Conservation (phyloP, 306 rosid genomes). For the Echinosophora koreensis region DNA sequence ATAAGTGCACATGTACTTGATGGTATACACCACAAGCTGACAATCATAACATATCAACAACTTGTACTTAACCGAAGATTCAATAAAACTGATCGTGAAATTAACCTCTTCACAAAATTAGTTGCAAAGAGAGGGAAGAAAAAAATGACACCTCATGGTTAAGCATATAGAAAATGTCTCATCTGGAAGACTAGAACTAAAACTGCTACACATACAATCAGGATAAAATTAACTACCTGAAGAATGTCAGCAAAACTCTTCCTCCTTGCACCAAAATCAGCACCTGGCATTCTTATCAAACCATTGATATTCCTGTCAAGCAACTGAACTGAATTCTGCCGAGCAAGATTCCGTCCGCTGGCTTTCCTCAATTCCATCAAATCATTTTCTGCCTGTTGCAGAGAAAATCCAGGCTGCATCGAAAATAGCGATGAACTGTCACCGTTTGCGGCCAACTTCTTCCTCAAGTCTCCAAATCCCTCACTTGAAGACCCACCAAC, state of each 20-base stretch:
- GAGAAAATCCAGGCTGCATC: constrained; percentile 73
- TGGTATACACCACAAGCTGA: constrained; percentile 12
- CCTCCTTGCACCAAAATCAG: constrained; percentile 78
- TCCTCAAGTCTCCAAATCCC: constrained; percentile 77
- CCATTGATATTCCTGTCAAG: constrained; percentile 60
- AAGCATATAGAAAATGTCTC: constrained; percentile 1
- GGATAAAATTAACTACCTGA: constrained; percentile 63
- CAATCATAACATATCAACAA: background rate
- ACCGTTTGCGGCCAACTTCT: constrained; percentile 53
- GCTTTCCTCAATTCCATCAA: constrained; percentile 69
- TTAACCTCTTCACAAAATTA: constrained; percentile 24
- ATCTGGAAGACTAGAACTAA: background rate
- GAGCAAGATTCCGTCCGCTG: constrained; percentile 59
- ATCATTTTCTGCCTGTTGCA: constrained; percentile 71
- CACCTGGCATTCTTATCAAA: constrained; percentile 57
- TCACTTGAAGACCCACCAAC: constrained; percentile 65
- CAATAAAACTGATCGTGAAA: background rate
- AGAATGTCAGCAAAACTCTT: constrained; percentile 82
- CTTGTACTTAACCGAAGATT: background rate
- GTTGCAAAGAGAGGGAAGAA: background rate
- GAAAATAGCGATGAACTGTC: constrained; percentile 76
- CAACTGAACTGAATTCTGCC: constrained; percentile 65
- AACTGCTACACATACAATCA: constrained; percentile 2
- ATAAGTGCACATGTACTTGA: background rate
- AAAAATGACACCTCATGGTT: background rate